phyloP scores from a whole-genome alignment of 2,329 filamentous ascomycete genomes.

The Trichoderma sp. region DNA sequence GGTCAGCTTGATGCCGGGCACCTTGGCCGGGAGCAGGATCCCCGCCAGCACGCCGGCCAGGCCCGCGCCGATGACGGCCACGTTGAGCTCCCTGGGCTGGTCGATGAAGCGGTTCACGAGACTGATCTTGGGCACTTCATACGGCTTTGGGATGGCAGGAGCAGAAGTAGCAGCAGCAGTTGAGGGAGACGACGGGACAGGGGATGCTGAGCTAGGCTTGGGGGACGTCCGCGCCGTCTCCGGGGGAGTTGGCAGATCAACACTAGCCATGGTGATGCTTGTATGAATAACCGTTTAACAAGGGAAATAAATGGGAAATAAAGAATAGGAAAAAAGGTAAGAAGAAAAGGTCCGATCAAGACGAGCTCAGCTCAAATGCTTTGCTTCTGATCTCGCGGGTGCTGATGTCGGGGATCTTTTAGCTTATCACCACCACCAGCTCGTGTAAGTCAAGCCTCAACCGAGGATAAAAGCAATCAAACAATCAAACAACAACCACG shows the following conservation, averaged over 20 bases:
- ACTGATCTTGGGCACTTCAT: slow-evolving; percentile 18
- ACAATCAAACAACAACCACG: too few relatives aligned
- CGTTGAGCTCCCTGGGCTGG: slow-evolving; percentile 40
- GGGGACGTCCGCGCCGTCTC: slow-evolving; percentile 18
- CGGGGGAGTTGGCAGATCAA: slow-evolving; percentile 24
- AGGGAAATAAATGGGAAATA: too few relatives aligned
- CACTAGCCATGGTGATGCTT: slow-evolving; percentile 13
- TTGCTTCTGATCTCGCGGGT: background rate
- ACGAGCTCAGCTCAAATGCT: too few relatives aligned
- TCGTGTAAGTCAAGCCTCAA: too few relatives aligned
- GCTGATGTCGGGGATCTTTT: too few relatives aligned
- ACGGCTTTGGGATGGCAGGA: slow-evolving; percentile 6
- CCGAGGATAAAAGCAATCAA: too few relatives aligned
- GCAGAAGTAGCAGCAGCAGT: background rate
- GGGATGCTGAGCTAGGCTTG: slow-evolving; percentile 5
- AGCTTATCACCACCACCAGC: too few relatives aligned
- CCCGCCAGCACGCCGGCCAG: slow-evolving; percentile 55
- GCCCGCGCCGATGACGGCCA: slow-evolving; percentile 45
- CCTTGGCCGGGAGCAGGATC: slow-evolving; percentile 66
- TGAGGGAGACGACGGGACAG: background rate
- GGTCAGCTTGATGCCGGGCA: slow-evolving; percentile 65
- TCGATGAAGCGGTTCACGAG: slow-evolving; percentile 42
- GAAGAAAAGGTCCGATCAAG: too few relatives aligned
- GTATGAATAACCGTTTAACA: background rate
- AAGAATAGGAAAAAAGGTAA: too few relatives aligned